Base-by-base conservation (phyloP, 306 rosid genomes). In the Trifolium pratense region DNA sequence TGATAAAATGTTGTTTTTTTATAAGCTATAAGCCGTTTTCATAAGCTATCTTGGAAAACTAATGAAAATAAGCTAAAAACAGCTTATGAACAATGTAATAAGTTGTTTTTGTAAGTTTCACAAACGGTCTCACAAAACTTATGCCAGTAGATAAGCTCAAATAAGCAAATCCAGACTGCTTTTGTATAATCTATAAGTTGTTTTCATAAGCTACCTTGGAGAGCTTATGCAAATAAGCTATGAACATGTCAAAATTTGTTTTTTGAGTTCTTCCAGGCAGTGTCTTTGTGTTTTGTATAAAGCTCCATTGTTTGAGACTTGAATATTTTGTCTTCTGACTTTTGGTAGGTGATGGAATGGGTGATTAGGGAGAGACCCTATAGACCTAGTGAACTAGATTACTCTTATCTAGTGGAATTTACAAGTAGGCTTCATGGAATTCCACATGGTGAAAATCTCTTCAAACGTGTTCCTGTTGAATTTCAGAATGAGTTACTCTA, bases 341-440 rank as follows among this genome's bases (percentile, higher is more conserved):
- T 68, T 82, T 75, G 76, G 73, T 86, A 94, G 97, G 96, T 88
- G 31, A 91, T 90, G 99, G 97, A 91, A 78, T 94, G 99, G 97
- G 89, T 90, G 85, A 84, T 94, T 71, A 86, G 97, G 79, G 96
- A 94, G 77, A 84, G 82, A 64, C 99, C 99, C 1, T 94, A 89
- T 53, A 85, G 79, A 80, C 91, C 87, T 40, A 89, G 65, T 56
- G 96, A 94, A 46, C 77, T 91, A 52, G 97, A 94, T 80, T 94
- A 91, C 81, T 91, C 97, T 69, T 94, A 83, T 64, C 85, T 94
- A 68, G 74, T 91, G 79, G 99, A 91, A 16, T 91, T 91, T 25
- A 91, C 96, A 7, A 78, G 73, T 53, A 94, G 86, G 87, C 78
- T 81, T 81, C 96, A 91, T 80, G 97, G 95, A 53, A 89, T 91